Base-by-base conservation (phyloP, 1,284 basidiomycete genomes). In the Dichomitus squalens region DNA sequence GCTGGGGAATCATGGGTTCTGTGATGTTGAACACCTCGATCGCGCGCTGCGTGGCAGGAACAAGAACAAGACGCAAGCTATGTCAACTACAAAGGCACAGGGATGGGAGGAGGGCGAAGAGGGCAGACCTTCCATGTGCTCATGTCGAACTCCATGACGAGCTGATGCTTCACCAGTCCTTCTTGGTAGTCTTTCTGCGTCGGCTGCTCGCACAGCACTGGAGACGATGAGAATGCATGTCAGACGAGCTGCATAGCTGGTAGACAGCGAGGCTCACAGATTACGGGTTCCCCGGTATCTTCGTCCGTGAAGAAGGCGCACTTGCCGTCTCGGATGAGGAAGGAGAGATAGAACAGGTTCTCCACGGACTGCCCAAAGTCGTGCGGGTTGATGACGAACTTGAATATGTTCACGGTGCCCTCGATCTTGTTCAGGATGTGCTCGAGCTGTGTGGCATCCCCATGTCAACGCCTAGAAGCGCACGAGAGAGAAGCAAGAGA, bases 361-460 rank as follows among this genome's bases (percentile, higher is more conserved):
- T 97, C 95, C 20, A 97, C 92, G 0, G 93, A 93, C 70, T 97
- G 95, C 0, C 88, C 88, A 68, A 94, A 97, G 65, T 93, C 89
- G 33, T 87, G 72, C 7, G 95, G 95, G 67, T 97, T 95, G 59
- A 96, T 77, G 47, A 95, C 82, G 67, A 97, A 92, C 59, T 79
- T 75, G 77, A 96, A 96, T 20, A 96, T 67, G 70, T 95, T 93
- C 49, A 92, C 80, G 7, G 75, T 72, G 2, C 75, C 79, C 1
- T 73, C 76, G 5, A 75, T 70, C 21, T 78, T 67, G 20, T 76
- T 73, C 35, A 90, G 74, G 16, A 90, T 73, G 2, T 75, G 68
- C 66, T 82, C 80, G 31, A 92, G 73, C 87, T 90, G 51, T 5
- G 36, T 27, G 20, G 8, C 16, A n/a, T 7, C 34, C 12, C 14